phyloP scores from a whole-genome alignment of 768 basidiomycete genomes.

The Rhodotorula taiwanensis region DNA sequence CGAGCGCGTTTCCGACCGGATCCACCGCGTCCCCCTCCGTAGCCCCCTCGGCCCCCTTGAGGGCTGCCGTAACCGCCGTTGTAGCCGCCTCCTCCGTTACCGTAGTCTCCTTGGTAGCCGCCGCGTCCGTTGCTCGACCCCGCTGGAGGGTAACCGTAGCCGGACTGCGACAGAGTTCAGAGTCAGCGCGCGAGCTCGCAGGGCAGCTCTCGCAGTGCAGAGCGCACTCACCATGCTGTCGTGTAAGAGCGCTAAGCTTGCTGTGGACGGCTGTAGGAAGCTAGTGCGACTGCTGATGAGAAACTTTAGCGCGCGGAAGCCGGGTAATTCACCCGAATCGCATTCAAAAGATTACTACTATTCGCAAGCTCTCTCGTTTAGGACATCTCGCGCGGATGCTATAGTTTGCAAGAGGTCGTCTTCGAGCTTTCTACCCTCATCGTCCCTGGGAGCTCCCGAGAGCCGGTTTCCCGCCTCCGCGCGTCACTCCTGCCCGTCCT shows the following conservation, averaged over 20 bases:
- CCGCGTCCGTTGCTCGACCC: constrained; percentile 15
- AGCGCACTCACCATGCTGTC: too few relatives aligned
- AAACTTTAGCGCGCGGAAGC: too few relatives aligned
- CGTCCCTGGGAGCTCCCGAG: not conserved
- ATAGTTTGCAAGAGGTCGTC: not conserved
- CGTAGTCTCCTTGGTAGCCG: constrained; percentile 33
- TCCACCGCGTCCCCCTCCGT: not conserved
- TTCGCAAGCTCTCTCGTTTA: too few relatives aligned
- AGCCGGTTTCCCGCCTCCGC: not conserved
- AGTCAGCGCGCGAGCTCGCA: not conserved
- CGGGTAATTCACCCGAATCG: too few relatives aligned
- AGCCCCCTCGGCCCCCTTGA: not conserved
- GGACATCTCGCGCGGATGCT: too few relatives aligned
- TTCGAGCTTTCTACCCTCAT: not conserved
- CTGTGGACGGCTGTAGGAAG: too few relatives aligned
- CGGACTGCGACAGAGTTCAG: not conserved
- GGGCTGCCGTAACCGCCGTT: constrained; percentile 25
- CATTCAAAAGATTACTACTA: too few relatives aligned
- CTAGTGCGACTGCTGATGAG: too few relatives aligned
- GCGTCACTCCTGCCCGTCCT: constrained; percentile 25
- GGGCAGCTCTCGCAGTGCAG: too few relatives aligned
- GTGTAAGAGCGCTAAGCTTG: too few relatives aligned
- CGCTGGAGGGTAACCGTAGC: constrained; percentile 26
- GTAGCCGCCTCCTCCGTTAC: constrained; percentile 29
- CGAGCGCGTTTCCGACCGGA: constrained; percentile 9